Evolutionary conservation across 1,284 basidiomycete species (phyloP).

Genomic region (Melampsora medusae): DNA sequence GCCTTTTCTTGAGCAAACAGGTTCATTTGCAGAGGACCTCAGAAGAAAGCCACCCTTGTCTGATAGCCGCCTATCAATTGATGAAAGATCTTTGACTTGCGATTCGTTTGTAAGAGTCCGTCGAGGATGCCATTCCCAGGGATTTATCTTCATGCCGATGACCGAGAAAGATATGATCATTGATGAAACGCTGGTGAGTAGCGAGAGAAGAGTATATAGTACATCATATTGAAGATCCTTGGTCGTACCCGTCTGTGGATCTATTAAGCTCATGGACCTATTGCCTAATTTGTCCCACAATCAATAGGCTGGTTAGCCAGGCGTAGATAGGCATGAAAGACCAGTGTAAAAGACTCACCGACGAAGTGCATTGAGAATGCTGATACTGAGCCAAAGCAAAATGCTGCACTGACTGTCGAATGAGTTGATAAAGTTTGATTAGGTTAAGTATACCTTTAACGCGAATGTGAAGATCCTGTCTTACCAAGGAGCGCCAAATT

Average conservation of each 20-base stretch:
- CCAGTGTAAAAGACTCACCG: not conserved
- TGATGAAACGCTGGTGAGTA: slow-evolving; percentile 55
- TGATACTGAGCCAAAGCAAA: slow-evolving; percentile 2
- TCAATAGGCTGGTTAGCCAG: not conserved
- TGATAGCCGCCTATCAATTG: not conserved
- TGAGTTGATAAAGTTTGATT: not conserved
- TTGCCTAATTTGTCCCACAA: not conserved
- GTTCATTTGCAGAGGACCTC: too few relatives aligned
- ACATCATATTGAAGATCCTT: slow-evolving; percentile 56
- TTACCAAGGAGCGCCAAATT: slow-evolving; percentile 3
- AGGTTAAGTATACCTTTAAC: not conserved
- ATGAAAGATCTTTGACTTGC: not conserved
- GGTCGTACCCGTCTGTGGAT: slow-evolving; percentile 46
- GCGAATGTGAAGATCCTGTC: not conserved
- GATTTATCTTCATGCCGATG: slow-evolving; percentile 56
- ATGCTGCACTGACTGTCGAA: not conserved
- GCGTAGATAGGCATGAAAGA: not conserved
- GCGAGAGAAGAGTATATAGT: slow-evolving; percentile 57
- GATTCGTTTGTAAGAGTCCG: not conserved
- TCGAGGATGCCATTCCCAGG: not conserved
- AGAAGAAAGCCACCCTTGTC: not conserved
- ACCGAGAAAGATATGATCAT: slow-evolving; percentile 58
- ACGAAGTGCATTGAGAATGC: not conserved
- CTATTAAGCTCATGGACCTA: not conserved
- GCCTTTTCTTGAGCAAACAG: too few relatives aligned